phyloP scores from a whole-genome alignment of 495 filamentous ascomycete species.

The Penicillium antarcticum region DNA sequence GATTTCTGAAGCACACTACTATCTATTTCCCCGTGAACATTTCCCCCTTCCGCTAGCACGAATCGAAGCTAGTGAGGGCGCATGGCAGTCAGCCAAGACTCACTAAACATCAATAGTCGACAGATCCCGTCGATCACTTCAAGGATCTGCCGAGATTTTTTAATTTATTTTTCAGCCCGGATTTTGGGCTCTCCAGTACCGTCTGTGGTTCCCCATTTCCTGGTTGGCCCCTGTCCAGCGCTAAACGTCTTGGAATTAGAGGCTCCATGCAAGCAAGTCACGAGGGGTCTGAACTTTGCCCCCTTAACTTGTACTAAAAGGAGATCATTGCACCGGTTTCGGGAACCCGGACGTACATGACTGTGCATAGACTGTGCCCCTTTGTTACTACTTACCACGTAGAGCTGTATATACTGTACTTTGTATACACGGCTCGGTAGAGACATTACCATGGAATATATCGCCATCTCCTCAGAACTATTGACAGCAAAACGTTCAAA shows the following conservation, averaged over 20 bases:
- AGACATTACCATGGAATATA: neutral
- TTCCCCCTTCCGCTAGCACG: neutral
- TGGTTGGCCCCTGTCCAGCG: constrained; percentile 21
- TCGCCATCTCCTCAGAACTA: neutral
- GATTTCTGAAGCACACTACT: constrained; percentile 22
- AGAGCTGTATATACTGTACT: too few species aligned
- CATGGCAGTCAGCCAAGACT: constrained; percentile 37
- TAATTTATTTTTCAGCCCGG: constrained; percentile 8
- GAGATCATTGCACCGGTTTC: neutral
- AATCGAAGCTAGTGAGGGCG: constrained; percentile 7
- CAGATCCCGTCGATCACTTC: constrained; percentile 44
- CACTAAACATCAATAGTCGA: constrained; percentile 47
- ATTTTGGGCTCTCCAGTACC: neutral
- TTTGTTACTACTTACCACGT: too few species aligned
- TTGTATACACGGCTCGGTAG: too few species aligned
- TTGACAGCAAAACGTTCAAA: constrained; percentile 17
- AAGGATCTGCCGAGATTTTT: constrained; percentile 34
- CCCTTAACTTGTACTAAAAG: neutral
- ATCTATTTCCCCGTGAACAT: constrained; percentile 1
- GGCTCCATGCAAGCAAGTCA: constrained; percentile 28
- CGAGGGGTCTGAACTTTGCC: constrained; percentile 9
- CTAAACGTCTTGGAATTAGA: constrained; percentile 21
- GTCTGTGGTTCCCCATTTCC: constrained; percentile 9
- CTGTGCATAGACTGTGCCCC: too few species aligned
- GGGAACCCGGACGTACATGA: neutral